These are phyloP conservation scores for Aureobasidium sp. DNA, from an alignment of 2,329 filamentous ascomycete species.

Conservation along the genomic window DNA sequence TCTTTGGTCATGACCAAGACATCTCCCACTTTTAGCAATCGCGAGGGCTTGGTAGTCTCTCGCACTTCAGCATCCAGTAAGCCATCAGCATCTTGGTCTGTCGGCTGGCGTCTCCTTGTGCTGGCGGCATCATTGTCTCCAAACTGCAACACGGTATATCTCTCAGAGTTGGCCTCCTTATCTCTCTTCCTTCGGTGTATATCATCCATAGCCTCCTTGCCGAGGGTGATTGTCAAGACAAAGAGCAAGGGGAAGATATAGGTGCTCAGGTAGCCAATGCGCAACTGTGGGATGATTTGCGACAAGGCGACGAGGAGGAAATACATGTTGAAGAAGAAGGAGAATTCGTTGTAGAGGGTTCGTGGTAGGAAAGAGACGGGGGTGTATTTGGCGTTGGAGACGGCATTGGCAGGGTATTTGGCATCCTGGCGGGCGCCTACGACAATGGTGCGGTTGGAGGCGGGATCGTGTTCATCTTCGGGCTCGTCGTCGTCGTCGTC, in stretches of 20 bases:
- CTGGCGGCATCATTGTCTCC: conserved; percentile 42
- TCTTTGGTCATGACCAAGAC: conserved; percentile 90
- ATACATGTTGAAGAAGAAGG: conserved; percentile 99
- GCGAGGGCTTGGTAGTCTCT: conserved; percentile 72
- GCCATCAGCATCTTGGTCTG: conserved; percentile 19
- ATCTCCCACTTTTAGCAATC: conserved; percentile 87
- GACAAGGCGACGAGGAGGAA: conserved; percentile 92
- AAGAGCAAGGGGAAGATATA: conserved; percentile 90
- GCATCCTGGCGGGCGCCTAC: conserved; percentile 66
- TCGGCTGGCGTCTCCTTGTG: conserved; percentile 26
- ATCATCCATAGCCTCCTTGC: conserved; percentile 93
- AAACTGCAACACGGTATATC: conserved; percentile 70
- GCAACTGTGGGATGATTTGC: conserved; percentile 78
- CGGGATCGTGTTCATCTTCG: conserved; percentile 46
- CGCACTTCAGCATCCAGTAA: conserved; percentile 25
- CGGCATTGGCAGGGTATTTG: conserved; percentile 78
- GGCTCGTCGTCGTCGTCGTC: conserved; percentile 16
- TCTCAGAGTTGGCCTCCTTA: conserved; percentile 88
- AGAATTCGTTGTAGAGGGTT: conserved; percentile 97
- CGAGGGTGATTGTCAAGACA: conserved; percentile 83
- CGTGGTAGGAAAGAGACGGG: conserved; percentile 87
- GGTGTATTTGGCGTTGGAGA: conserved; percentile 98
- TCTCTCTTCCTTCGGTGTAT: conserved; percentile 78
- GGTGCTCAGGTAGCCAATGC: conserved; percentile 90
- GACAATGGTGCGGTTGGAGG: conserved; percentile 63